A percentile compares a stretch with the other conserved stretches of the same genome.
phyloP scores from a whole-genome alignment of 2,329 filamentous ascomycete genomes.

The Alternaria panax region DNA sequence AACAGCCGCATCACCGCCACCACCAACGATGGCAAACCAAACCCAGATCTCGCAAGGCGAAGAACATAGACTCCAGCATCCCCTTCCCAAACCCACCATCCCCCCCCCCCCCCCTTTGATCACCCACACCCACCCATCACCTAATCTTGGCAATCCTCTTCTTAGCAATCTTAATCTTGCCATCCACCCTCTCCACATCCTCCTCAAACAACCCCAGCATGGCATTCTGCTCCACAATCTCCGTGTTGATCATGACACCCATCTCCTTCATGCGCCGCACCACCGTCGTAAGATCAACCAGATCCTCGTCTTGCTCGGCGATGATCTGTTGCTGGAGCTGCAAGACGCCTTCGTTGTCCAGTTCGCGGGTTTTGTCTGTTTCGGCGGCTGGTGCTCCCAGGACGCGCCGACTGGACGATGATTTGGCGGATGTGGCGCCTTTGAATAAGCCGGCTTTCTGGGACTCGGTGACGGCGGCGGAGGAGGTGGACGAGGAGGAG shows the following conservation, averaged over 20 bases:
- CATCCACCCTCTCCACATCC: constrained; percentile 69
- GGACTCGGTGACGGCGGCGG: constrained; percentile 43
- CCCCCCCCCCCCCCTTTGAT: no score
- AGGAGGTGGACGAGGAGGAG: constrained; percentile 43
- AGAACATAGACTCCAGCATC: no score
- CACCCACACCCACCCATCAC: constrained; percentile 18
- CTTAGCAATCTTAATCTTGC: constrained; percentile 78
- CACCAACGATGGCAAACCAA: no score
- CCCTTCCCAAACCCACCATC: no score
- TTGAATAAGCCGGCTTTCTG: constrained; percentile 50
- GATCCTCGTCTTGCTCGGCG: constrained; percentile 75
- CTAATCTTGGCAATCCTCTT: constrained; percentile 71
- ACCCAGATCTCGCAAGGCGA: no score
- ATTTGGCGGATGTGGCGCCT: constrained; percentile 17
- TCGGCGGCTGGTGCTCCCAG: constrained; percentile 76
- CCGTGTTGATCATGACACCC: constrained; percentile 76
- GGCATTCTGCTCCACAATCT: constrained; percentile 75
- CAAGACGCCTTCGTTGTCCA: constrained; percentile 77
- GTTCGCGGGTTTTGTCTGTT: constrained; percentile 76
- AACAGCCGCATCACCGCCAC: no score
- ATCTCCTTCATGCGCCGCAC: constrained; percentile 78
- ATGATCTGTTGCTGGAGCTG: constrained; percentile 78
- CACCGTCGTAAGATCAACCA: constrained; percentile 72
- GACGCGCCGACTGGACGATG: constrained; percentile 64
- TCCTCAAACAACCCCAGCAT: constrained; percentile 72